Evolutionary conservation across 2,329 filamentous ascomycete genomes (phyloP), one percentile per base, ranked within the genome.

Genomic region (Ramichloridium luteum): DNA sequence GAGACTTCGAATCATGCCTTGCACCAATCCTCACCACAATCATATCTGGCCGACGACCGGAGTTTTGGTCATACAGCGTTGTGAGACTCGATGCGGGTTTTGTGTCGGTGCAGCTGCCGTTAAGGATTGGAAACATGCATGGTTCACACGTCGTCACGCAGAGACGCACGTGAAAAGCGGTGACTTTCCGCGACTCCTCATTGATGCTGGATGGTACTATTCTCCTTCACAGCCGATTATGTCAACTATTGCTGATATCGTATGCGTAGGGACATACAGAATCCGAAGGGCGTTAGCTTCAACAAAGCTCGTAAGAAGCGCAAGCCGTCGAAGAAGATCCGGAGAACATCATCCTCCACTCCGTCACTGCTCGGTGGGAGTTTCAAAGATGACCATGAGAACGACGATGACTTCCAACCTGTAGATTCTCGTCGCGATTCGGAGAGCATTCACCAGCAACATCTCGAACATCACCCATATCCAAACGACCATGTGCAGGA

Each of bases 131-230:
- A 46, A 47, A 26, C 47, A 40, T 20, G 44, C 46, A 4, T 50
- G 49, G 48, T 49, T 46, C 30, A 27, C 50, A 16, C 45, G 49
- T n/a, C 39, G 46, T 14, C 49, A 52, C 28, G 45, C 50, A 8
- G 20, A 23, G 20, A 23, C 20, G 20, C 20, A 23, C 20, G 20
- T 23, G 20, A 23, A n/a, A 23, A 8, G 8, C n/a, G 20, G 20
- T 23, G n/a, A 23, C 8, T 23, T 23, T 23, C 20, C 20, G n/a
- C 8, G 20, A 8, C 20, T 23, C n/a, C 8, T 23, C 8, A 23
- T 23, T 23, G 20, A 23, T 23, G 20, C 20, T 23, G 20, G 20
- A 8, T 23, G 20, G 20, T 23, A 23, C n/a, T 8, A 23, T 8
- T 8, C n/a, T 8, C 20, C 20, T n/a, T 23, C n/a, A n/a, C n/a